Percentiles rank a stretch among this genome's conserved stretches.
Evolutionary conservation across 768 basidiomycete genomes (phyloP).

Genomic region (Lactarius hatsudake): DNA sequence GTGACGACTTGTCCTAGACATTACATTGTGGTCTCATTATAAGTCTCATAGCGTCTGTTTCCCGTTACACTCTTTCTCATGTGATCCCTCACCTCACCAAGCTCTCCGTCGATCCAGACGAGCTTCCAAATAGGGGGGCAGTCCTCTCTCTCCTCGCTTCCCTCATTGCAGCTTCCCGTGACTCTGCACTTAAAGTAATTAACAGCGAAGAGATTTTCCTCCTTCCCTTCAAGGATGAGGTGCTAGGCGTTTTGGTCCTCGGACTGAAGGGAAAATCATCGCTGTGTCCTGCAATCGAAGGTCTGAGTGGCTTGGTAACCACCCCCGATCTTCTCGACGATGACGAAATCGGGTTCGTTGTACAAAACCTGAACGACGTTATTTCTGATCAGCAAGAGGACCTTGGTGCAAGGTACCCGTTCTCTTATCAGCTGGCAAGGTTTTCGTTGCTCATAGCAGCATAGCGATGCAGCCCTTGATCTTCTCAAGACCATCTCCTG

Average conservation of each 20-base stretch:
- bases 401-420: conserved; percentile 46
- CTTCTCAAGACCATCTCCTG: conserved; percentile 62
- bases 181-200: conserved; percentile 35
- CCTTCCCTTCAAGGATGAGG: conserved; percentile 66
- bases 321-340: conserved; percentile 60
- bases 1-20: conserved; percentile 33
- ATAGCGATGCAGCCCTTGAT: conserved; percentile 59
- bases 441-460: not conserved
- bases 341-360: conserved; percentile 75
- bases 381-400: conserved; percentile 48
- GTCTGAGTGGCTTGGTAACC: conserved; percentile 63
- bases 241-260: conserved; percentile 61
- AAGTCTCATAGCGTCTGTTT: conserved; percentile 55
- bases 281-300: conserved; percentile 58
- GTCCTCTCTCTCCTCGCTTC: conserved; percentile 68
- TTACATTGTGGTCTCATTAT: not conserved
- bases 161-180: conserved; percentile 53
- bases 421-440: not conserved
- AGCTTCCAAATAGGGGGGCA: conserved; percentile 61
- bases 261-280: conserved; percentile 54
- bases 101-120: conserved; percentile 71
- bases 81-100: conserved; percentile 72
- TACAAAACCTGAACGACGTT: conserved; percentile 71
- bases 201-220: conserved; percentile 34
- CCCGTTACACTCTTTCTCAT: conserved; percentile 63